These are phyloP conservation scores for Calonectria montana DNA, from an alignment of 2,329 filamentous ascomycete genomes.

Conservation along the genomic window DNA sequence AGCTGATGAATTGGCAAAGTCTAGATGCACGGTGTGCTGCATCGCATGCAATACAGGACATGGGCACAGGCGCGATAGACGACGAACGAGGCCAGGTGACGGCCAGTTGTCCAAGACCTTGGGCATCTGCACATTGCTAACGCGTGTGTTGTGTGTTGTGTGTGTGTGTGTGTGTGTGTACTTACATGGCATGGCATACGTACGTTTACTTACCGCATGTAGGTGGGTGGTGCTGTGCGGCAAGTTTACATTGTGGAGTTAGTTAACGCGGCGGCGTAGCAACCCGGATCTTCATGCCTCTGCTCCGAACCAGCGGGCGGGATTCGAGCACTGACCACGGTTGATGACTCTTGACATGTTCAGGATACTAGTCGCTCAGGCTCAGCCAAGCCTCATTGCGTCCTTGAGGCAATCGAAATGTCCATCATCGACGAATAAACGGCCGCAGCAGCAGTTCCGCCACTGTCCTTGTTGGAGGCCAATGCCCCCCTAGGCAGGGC, in stretches of 20 bases:
- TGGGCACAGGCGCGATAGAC: constrained; percentile 18
- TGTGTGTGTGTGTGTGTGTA: neutral
- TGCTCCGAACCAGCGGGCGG: neutral
- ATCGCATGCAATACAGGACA: neutral
- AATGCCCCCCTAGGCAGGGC: neutral
- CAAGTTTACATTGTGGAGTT: neutral
- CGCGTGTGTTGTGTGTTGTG: too few relatives aligned
- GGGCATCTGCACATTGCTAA: constrained; percentile 3
- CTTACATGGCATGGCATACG: neutral
- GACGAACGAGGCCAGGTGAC: constrained; percentile 4
- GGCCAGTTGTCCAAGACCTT: neutral
- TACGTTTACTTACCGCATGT: neutral
- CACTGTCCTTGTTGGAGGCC: neutral
- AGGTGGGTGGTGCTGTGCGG: neutral
- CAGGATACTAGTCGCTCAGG: neutral
- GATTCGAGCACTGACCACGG: constrained; percentile 1
- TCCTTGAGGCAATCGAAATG: neutral
- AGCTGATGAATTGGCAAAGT: constrained; percentile 4
- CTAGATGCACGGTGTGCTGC: neutral
- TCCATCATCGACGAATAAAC: neutral
- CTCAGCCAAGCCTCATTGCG: neutral
- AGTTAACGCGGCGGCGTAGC: neutral
- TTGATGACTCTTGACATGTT: neutral
- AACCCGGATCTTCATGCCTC: neutral
- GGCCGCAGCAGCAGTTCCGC: neutral